Evolutionary conservation across 257 asterid genomes (phyloP).

Genomic region (Cinchona pubescens): DNA sequence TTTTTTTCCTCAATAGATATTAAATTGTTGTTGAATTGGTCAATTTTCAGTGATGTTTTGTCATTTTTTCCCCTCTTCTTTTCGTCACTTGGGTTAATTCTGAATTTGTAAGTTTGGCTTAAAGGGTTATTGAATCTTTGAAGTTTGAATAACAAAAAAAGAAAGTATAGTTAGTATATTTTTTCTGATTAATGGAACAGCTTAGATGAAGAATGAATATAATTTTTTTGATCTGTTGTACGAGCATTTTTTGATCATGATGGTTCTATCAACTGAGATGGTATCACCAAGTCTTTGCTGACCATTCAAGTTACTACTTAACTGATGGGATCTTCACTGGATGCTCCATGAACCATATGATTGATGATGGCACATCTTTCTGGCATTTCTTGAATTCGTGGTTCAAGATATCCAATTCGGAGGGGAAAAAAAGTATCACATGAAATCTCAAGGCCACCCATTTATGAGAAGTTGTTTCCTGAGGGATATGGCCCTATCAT

Average conservation of each 20-base stretch:
- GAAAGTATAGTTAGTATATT: no score
- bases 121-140: background rate
- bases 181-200: background rate
- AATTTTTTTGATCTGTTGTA: constrained; percentile 26
- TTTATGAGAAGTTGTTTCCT: constrained; percentile 29
- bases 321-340: constrained; percentile 41
- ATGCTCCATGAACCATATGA: constrained; percentile 33
- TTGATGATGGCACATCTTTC: constrained; percentile 36
- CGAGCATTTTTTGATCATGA: constrained; percentile 34
- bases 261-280: constrained; percentile 35
- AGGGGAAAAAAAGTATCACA: background rate
- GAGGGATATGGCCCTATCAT: constrained; percentile 19
- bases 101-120: background rate
- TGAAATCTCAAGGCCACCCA: constrained; percentile 27
- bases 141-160: background rate
- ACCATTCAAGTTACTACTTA: constrained; percentile 34
- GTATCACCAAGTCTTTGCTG: constrained; percentile 24
- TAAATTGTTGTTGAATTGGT: constrained; percentile 2
- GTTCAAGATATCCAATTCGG: constrained; percentile 26
- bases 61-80: background rate
- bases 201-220: background rate
- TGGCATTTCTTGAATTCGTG: constrained; percentile 38
- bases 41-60: constrained; percentile 11
- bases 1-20: background rate
- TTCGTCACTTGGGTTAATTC: background rate